Evolutionary conservation across 1,284 basidiomycete species (phyloP).

Genomic region (Moesziomyces sp.): DNA sequence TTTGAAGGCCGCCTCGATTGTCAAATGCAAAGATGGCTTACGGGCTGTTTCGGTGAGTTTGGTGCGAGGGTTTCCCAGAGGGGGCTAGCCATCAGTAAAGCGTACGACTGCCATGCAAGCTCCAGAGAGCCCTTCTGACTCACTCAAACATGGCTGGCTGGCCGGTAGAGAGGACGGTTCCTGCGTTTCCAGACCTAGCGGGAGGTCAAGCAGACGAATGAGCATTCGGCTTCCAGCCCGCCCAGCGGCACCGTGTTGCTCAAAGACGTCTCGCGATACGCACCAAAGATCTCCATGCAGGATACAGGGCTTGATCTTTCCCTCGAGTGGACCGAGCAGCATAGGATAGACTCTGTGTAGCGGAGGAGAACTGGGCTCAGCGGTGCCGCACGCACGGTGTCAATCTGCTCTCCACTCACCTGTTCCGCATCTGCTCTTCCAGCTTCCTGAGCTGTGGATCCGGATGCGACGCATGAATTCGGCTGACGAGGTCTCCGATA

Average conservation of each 20-base stretch:
- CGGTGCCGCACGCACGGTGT: too few species aligned
- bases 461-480: conserved; percentile 14
- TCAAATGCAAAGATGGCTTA: conserved; percentile 1
- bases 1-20: too few species aligned
- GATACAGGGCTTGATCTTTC: conserved; percentile 36
- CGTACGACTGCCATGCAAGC: too few species aligned
- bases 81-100: too few species aligned
- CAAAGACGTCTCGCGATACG: not conserved
- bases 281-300: conserved; percentile 47
- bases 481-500: conserved; percentile 32
- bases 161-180: conserved; percentile 22
- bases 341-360: conserved; percentile 31
- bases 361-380: not conserved
- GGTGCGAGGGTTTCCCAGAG: too few species aligned
- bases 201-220: not conserved
- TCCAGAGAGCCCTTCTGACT: conserved; percentile 2
- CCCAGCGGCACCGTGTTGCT: too few species aligned
- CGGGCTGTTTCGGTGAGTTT: conserved; percentile 7
- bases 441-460: conserved; percentile 32
- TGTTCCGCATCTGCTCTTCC: conserved; percentile 32
- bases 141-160: conserved; percentile 40
- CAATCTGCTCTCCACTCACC: conserved; percentile 6
- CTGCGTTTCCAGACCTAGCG: conserved; percentile 42
- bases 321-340: conserved; percentile 32
- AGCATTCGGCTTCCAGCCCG: not conserved